A percentile compares a stretch with the other conserved stretches of the same genome.
phyloP scores from a whole-genome alignment of 352 stramenopile genomes.

The Aphanomyces invadans region DNA sequence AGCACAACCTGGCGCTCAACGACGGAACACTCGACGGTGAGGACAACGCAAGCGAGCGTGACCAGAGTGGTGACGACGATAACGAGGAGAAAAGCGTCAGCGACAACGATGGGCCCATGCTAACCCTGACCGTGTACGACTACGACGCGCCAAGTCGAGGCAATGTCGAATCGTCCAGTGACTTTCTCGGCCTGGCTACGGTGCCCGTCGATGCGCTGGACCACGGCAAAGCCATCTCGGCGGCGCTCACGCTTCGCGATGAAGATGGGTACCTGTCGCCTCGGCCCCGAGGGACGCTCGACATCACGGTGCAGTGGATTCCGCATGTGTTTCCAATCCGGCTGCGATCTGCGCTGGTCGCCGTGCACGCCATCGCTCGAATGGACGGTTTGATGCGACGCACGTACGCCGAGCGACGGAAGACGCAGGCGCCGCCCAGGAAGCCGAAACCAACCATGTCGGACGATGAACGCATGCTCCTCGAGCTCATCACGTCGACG shows the following conservation, averaged over 20 bases:
- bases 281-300: conserved; percentile 35
- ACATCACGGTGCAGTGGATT: conserved; percentile 50
- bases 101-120: conserved; percentile 7
- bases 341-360: not conserved
- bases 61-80: conserved; percentile 7
- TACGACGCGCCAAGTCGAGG: not conserved
- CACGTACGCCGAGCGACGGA: conserved; percentile 15
- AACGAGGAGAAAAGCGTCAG: not conserved
- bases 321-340: conserved; percentile 27
- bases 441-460: conserved; percentile 28
- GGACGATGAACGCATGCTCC: conserved; percentile 21
- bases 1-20: not conserved
- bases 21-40: not conserved
- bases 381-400: not conserved
- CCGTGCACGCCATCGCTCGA: not conserved
- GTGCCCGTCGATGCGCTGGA: conserved; percentile 38
- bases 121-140: conserved; percentile 15
- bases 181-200: conserved; percentile 42
- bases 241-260: conserved; percentile 36
- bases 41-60: not conserved
- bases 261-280: conserved; percentile 29
- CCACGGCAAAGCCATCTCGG: conserved; percentile 36
- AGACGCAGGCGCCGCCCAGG: conserved; percentile 21
- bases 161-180: conserved; percentile 11
- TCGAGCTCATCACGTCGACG: conserved; percentile 28